Percentiles rank a stretch among this genome's conserved stretches.
These are phyloP conservation scores for Saccharomycopsis microspora DNA, from an alignment of 805 yeast genomes.

Conservation along the genomic window DNA sequence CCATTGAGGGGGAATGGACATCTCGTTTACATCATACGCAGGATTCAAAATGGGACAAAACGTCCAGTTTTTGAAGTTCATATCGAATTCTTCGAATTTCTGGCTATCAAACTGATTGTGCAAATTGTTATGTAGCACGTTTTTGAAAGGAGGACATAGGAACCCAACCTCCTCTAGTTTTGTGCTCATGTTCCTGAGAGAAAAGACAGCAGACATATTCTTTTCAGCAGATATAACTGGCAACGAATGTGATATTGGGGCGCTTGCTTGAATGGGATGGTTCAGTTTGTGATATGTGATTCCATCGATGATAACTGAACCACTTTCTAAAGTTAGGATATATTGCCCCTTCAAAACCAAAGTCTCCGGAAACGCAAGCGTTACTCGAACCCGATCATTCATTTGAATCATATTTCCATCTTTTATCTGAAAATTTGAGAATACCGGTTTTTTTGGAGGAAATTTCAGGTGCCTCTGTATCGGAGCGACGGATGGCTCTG, in stretches of 20 bases:
- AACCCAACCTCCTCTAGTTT: constrained; percentile 33
- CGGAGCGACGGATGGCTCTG: not conserved
- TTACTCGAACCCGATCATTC: constrained; percentile 23
- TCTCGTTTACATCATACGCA: constrained; percentile 12
- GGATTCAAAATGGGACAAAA: constrained; percentile 18
- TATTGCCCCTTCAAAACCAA: constrained; percentile 36
- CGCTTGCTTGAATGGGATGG: constrained; percentile 17
- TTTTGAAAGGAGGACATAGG: constrained; percentile 32
- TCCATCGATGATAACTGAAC: constrained; percentile 32
- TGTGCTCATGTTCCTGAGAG: constrained; percentile 24
- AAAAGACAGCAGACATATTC: constrained; percentile 26
- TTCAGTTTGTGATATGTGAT: constrained; percentile 11
- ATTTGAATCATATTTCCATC: constrained; percentile 25
- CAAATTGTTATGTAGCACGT: constrained; percentile 22
- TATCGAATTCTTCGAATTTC: not conserved
- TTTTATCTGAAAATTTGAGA: constrained; percentile 11
- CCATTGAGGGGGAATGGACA: constrained; percentile 6
- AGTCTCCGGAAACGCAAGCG: constrained; percentile 28
- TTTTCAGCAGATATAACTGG: constrained; percentile 26
- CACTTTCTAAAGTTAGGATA: constrained; percentile 28
- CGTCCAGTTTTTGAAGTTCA: constrained; percentile 11
- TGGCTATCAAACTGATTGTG: not conserved
- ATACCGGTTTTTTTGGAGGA: not conserved
- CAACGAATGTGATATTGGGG: constrained; percentile 24
- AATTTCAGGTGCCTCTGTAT: not conserved